Percentiles rank a stretch among this genome's conserved stretches.
Conservation (phyloP, 768 basidiomycete species). For the Pisolithus sp. region DNA sequence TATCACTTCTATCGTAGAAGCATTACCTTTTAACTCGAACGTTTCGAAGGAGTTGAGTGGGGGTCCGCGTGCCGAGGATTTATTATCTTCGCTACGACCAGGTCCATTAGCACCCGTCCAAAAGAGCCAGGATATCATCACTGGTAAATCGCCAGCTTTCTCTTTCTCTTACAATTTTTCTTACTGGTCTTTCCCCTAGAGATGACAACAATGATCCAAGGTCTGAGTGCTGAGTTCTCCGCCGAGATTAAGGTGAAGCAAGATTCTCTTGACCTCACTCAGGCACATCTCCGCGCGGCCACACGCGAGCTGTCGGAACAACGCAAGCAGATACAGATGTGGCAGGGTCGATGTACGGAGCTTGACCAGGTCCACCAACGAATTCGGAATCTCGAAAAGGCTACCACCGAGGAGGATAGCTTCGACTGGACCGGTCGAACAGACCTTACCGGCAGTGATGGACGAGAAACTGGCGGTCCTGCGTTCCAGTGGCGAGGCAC, state of each 20-base stretch:
- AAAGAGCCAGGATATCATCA: slow-evolving; percentile 82
- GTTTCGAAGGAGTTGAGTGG: slow-evolving; percentile 56
- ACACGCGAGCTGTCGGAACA: slow-evolving; percentile 89
- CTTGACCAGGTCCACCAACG: slow-evolving; percentile 79
- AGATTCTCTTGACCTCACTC: slow-evolving; percentile 80
- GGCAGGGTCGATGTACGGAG: slow-evolving; percentile 69
- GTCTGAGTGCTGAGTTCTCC: slow-evolving; percentile 71
- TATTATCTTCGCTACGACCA: slow-evolving; percentile 66
- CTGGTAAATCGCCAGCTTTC: slow-evolving; percentile 39
- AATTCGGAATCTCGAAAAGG: slow-evolving; percentile 77
- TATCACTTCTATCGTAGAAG: slow-evolving; percentile 1
- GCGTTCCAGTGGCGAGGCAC: slow-evolving; percentile 69
- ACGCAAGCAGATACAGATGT: slow-evolving; percentile 73
- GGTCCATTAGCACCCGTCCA: slow-evolving; percentile 75
- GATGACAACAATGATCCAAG: slow-evolving; percentile 80
- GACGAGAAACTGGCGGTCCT: slow-evolving; percentile 32
- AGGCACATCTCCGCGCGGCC: slow-evolving; percentile 79
- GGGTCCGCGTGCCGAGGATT: slow-evolving; percentile 69
- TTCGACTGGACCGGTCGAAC: slow-evolving; percentile 88
- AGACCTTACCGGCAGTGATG: slow-evolving; percentile 36
- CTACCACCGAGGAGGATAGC: slow-evolving; percentile 66
- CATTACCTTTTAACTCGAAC: background rate
- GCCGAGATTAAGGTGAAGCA: slow-evolving; percentile 82
- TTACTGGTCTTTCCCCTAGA: slow-evolving; percentile 40
- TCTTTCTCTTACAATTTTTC: background rate